Evolutionary conservation across 257 asterid species (phyloP).

Genomic region (Solanum bulbocastanum): DNA sequence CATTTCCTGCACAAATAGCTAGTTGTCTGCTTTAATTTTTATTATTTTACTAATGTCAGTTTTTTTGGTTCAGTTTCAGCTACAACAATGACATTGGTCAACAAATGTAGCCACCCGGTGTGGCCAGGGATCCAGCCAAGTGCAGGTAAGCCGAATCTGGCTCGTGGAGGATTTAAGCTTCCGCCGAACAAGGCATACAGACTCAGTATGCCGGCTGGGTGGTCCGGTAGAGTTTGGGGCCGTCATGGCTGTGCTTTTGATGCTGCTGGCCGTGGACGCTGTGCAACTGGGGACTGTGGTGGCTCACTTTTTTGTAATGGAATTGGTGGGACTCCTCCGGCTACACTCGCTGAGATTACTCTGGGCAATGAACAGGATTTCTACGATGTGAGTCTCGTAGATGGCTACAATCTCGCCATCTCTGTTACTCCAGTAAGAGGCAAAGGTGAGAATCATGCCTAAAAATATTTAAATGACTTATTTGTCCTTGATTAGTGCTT

Average conservation of each 20-base stretch:
- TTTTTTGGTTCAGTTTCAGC: slow-evolving; percentile 13
- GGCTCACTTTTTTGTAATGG: slow-evolving; percentile 83
- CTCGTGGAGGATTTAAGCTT: slow-evolving; percentile 72
- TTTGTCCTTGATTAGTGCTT: not conserved
- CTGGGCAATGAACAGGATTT: slow-evolving; percentile 73
- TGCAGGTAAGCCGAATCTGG: slow-evolving; percentile 58
- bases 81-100: slow-evolving; percentile 59
- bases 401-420: slow-evolving; percentile 85
- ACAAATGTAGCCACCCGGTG: slow-evolving; percentile 74
- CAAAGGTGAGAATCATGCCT: slow-evolving; percentile 26
- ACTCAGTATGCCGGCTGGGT: slow-evolving; percentile 50
- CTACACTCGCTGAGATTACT: slow-evolving; percentile 84
- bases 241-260: slow-evolving; percentile 82
- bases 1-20: no score
- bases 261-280: slow-evolving; percentile 57
- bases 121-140: slow-evolving; percentile 93
- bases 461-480: not conserved
- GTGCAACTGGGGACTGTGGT: slow-evolving; percentile 95
- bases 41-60: not conserved
- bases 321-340: slow-evolving; percentile 84
- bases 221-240: slow-evolving; percentile 98
- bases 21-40: not conserved
- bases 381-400: slow-evolving; percentile 92
- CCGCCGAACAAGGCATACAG: slow-evolving; percentile 44
- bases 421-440: slow-evolving; percentile 68